These are phyloP conservation scores for Carex pumila DNA, from an alignment of 176 grass and related monocot genomes.

Conservation along the genomic window DNA sequence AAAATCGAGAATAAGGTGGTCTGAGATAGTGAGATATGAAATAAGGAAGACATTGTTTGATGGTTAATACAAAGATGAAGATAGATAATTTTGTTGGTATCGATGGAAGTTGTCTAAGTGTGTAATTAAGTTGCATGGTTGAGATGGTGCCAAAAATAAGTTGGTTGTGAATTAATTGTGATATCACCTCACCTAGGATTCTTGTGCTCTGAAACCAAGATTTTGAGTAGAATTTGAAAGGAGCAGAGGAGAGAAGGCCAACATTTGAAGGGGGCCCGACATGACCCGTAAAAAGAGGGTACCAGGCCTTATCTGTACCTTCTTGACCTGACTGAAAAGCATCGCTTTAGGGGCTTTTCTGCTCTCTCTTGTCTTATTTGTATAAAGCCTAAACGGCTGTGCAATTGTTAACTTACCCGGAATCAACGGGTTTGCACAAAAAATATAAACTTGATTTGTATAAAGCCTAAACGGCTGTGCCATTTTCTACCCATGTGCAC, in stretches of 20 bases:
- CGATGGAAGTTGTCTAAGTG: neutral
- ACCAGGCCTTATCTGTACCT: neutral
- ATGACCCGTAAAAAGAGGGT: neutral
- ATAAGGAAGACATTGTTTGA: neutral
- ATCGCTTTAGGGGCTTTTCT: neutral
- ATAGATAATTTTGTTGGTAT: neutral
- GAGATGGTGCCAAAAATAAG: neutral
- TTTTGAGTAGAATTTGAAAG: neutral
- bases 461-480: too few relatives aligned
- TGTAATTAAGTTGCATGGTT: neutral
- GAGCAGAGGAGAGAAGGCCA: neutral
- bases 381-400: neutral
- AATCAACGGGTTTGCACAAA: too few relatives aligned
- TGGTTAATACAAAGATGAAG: neutral
- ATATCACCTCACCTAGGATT: constrained; percentile 7
- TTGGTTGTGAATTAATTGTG: neutral
- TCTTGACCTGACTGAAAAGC: neutral
- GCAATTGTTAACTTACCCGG: too few relatives aligned
- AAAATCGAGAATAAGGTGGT: too few relatives aligned
- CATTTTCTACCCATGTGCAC: too few relatives aligned
- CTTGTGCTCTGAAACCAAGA: constrained; percentile 2
- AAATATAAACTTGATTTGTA: too few relatives aligned
- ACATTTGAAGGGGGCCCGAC: neutral
- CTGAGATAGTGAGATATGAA: neutral
- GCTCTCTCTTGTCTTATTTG: neutral